Conservation (phyloP, 176 grass and related monocot species). For the Tuctoria greenei region DNA sequence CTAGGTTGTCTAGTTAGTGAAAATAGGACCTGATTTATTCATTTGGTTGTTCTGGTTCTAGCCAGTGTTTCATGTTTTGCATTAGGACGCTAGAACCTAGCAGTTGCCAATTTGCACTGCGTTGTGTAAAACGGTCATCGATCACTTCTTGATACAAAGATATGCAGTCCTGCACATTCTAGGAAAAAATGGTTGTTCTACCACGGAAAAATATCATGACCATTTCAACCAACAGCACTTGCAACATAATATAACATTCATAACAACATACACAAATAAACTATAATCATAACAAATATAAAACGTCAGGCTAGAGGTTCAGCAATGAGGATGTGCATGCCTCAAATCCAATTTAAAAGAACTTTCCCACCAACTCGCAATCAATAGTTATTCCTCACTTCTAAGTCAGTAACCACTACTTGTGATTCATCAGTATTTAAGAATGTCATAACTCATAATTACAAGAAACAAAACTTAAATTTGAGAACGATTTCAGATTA, state of each 20-base stretch:
- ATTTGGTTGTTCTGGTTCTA: too few relatives aligned
- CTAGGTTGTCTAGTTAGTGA: too few relatives aligned
- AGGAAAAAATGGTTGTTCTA: not conserved
- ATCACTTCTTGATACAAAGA: too few relatives aligned
- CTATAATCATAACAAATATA: too few relatives aligned
- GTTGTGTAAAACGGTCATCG: too few relatives aligned
- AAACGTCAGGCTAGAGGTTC: not conserved
- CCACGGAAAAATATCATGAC: not conserved
- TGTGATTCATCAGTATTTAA: not conserved
- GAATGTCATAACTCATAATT: too few relatives aligned
- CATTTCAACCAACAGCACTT: not conserved
- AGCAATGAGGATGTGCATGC: not conserved
- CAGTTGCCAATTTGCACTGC: too few relatives aligned
- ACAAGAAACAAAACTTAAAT: not conserved
- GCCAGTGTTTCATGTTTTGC: too few relatives aligned
- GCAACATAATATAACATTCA: not conserved
- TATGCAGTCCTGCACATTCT: too few relatives aligned
- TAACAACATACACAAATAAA: not conserved
- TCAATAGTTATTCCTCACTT: not conserved
- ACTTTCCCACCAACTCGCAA: not conserved
- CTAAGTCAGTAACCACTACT: not conserved
- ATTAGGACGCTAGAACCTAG: too few relatives aligned
- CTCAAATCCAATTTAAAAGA: conserved; percentile 18
- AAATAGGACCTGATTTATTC: too few relatives aligned
- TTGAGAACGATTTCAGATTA: not conserved